A percentile compares a stretch with the other conserved stretches of the same genome.
These are phyloP conservation scores for Hymenoscyphus infarciens DNA, from an alignment of 2,329 filamentous ascomycete genomes.

Conservation along the genomic window DNA sequence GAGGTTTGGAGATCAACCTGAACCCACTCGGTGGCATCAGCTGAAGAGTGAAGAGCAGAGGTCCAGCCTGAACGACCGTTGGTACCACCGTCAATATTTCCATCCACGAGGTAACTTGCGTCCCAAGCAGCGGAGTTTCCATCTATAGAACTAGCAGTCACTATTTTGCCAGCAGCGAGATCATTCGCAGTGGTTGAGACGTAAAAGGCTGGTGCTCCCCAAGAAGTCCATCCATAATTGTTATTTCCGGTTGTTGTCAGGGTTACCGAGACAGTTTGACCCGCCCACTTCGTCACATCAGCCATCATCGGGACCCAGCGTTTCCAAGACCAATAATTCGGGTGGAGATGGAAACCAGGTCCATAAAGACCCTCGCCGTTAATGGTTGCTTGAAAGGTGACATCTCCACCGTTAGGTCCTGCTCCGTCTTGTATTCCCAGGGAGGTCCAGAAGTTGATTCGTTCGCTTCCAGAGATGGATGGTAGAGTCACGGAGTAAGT, in stretches of 20 bases:
- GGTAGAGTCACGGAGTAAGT: conserved; percentile 14
- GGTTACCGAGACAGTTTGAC: conserved; percentile 12
- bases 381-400: conserved; percentile 15
- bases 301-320: conserved; percentile 19
- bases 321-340: conserved; percentile 20
- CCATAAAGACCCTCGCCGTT: conserved; percentile 18
- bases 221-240: conserved; percentile 18
- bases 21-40: conserved; percentile 15
- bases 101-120: conserved; percentile 9
- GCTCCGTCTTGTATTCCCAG: conserved; percentile 21
- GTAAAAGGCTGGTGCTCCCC: conserved; percentile 19
- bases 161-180: conserved; percentile 11
- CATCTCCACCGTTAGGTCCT: conserved; percentile 16
- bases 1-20: conserved; percentile 12
- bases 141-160: conserved; percentile 16
- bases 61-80: conserved; percentile 16
- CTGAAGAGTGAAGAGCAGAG: conserved; percentile 11
- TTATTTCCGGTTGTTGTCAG: conserved; percentile 16
- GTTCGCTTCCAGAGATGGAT: conserved; percentile 9
- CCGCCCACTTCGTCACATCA: conserved; percentile 19
- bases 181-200: conserved; percentile 11
- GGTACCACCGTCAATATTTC: conserved; percentile 11
- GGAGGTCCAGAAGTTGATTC: conserved; percentile 21
- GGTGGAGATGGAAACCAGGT: conserved; percentile 11
- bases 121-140: conserved; percentile 4